phyloP scores from a whole-genome alignment of 768 basidiomycete species.

The Lentinula detonsa region DNA sequence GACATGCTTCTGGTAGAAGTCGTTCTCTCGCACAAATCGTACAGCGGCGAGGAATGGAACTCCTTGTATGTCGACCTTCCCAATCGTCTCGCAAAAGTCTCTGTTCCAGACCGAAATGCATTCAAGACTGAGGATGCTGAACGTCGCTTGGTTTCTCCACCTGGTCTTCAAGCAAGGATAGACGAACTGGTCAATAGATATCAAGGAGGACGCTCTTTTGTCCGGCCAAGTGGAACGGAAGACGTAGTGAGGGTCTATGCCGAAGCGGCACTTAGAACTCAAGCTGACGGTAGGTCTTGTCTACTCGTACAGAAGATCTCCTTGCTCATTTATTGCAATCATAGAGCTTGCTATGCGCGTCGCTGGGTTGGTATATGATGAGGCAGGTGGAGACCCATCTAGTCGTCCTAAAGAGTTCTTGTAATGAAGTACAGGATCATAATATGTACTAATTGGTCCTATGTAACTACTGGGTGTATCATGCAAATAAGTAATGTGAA shows the following conservation, averaged over 20 bases:
- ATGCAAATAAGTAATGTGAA: too few relatives aligned
- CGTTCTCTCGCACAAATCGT: slow-evolving; percentile 84
- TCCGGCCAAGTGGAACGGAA: slow-evolving; percentile 95
- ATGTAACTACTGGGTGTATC: too few relatives aligned
- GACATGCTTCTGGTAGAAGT: slow-evolving; percentile 95
- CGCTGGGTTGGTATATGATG: slow-evolving; percentile 80
- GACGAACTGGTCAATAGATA: slow-evolving; percentile 75
- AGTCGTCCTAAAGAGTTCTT: slow-evolving; percentile 77
- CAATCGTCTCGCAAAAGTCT: slow-evolving; percentile 91
- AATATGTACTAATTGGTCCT: too few relatives aligned
- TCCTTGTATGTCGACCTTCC: slow-evolving; percentile 89
- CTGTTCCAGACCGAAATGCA: slow-evolving; percentile 71
- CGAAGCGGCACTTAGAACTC: slow-evolving; percentile 68
- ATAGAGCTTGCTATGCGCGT: slow-evolving; percentile 82
- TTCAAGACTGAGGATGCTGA: slow-evolving; percentile 96
- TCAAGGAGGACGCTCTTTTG: slow-evolving; percentile 86
- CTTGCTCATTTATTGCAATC: neutral
- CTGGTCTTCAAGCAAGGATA: slow-evolving; percentile 74
- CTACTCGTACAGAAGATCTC: slow-evolving; percentile 1
- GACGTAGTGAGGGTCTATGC: slow-evolving; percentile 98
- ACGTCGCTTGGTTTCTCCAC: slow-evolving; percentile 75
- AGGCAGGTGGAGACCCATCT: slow-evolving; percentile 71
- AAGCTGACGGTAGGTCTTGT: slow-evolving; percentile 72
- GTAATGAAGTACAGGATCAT: slow-evolving; percentile 16
- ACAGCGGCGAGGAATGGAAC: slow-evolving; percentile 85